Evolutionary conservation across 345 rosid species (phyloP).

Genomic region (Salix viminalis): DNA sequence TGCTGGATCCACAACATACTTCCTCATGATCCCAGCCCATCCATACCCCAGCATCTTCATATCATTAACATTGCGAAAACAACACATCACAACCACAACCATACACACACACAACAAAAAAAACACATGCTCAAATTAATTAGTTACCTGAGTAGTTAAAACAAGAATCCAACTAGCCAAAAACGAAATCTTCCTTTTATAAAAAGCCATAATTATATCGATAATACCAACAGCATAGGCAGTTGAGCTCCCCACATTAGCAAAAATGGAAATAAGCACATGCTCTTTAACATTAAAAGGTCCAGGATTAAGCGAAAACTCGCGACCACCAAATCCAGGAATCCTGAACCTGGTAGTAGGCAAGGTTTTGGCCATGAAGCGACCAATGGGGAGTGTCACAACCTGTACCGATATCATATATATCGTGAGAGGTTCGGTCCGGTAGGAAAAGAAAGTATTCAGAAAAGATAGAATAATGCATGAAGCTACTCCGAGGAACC

Average conservation of each 20-base stretch:
- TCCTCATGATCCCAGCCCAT: slow-evolving; percentile 67
- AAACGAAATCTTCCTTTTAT: slow-evolving; percentile 49
- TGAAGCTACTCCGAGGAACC: slow-evolving; percentile 49
- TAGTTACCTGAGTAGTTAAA: slow-evolving; percentile 50
- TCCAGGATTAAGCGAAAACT: slow-evolving; percentile 36
- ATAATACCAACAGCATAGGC: slow-evolving; percentile 57
- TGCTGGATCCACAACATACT: slow-evolving; percentile 57
- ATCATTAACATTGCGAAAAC: background rate
- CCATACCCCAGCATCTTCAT: slow-evolving; percentile 58
- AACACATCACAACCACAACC: too few species aligned
- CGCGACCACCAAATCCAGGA: slow-evolving; percentile 25
- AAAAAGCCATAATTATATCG: slow-evolving; percentile 51
- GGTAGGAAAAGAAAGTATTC: slow-evolving; percentile 61
- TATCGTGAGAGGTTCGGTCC: slow-evolving; percentile 50
- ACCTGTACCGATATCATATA: slow-evolving; percentile 57
- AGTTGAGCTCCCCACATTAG: slow-evolving; percentile 47
- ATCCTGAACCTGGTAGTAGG: slow-evolving; percentile 23
- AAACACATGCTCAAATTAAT: too few species aligned
- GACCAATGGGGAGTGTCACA: slow-evolving; percentile 52
- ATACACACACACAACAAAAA: too few species aligned
- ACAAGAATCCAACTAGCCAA: slow-evolving; percentile 57
- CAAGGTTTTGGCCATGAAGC: slow-evolving; percentile 35
- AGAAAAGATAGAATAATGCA: slow-evolving; percentile 58
- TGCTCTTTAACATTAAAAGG: slow-evolving; percentile 40
- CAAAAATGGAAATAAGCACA: slow-evolving; percentile 34